These are phyloP conservation scores for Colletotrichum abscissum DNA, from an alignment of 2,329 filamentous ascomycete species.

Conservation along the genomic window DNA sequence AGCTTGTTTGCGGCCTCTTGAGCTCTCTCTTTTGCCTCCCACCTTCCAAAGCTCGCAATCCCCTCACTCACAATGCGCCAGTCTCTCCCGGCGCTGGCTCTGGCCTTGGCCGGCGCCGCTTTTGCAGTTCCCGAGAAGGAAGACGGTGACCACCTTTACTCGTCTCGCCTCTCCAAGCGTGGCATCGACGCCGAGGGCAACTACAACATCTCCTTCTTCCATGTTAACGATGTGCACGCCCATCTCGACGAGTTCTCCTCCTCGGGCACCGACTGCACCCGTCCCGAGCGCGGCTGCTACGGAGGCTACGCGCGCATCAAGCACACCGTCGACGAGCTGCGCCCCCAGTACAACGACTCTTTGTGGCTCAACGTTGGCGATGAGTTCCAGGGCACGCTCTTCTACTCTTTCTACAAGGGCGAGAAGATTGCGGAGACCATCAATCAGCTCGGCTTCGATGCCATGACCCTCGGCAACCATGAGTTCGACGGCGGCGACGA, in stretches of 20 bases:
- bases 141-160: conserved; percentile 61
- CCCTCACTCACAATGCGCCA: conserved; percentile 19
- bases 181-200: conserved; percentile 60
- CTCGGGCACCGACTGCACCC: conserved; percentile 71
- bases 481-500: conserved; percentile 76
- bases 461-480: conserved; percentile 76
- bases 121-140: conserved; percentile 42
- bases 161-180: conserved; percentile 60
- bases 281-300: conserved; percentile 67
- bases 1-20: not conserved
- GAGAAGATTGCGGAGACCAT: conserved; percentile 76
- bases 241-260: conserved; percentile 73
- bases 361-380: conserved; percentile 75
- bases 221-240: conserved; percentile 77
- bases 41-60: not conserved
- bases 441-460: conserved; percentile 74
- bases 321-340: conserved; percentile 66
- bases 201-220: conserved; percentile 73
- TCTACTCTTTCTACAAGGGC: conserved; percentile 74
- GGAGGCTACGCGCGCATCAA: conserved; percentile 75
- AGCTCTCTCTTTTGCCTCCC: not conserved
- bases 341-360: conserved; percentile 68
- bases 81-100: conserved; percentile 25
- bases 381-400: conserved; percentile 76
- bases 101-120: conserved; percentile 42